Evolutionary conservation across 306 rosid genomes (phyloP).

Genomic region (Echinosophora koreensis): DNA sequence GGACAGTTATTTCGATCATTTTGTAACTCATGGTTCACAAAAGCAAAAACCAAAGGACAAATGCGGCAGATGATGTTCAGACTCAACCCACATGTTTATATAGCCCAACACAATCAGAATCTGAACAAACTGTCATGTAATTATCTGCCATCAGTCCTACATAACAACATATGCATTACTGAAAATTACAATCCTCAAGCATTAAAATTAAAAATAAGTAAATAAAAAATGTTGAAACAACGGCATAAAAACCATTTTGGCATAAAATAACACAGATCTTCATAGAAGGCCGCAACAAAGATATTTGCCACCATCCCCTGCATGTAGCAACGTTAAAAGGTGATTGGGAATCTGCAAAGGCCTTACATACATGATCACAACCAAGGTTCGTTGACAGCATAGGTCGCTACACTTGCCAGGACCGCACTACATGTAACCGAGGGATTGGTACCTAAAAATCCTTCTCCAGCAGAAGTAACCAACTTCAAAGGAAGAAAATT

Average conservation of each 20-base stretch:
- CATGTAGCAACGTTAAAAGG: no score
- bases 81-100: slow-evolving; percentile 29
- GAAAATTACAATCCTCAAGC: slow-evolving; percentile 26
- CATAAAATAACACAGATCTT: not conserved
- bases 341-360: no score
- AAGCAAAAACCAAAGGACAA: not conserved
- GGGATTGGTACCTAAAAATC: no score
- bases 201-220: not conserved
- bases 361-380: no score
- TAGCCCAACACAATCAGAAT: slow-evolving; percentile 24
- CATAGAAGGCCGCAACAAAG: no score
- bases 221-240: not conserved
- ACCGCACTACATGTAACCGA: no score
- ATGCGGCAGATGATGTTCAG: slow-evolving; percentile 40
- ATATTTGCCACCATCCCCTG: no score
- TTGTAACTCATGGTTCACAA: slow-evolving; percentile 9
- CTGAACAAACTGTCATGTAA: slow-evolving; percentile 20
- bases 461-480: no score
- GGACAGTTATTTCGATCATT: slow-evolving; percentile 13
- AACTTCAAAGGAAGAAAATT: no score
- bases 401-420: no score
- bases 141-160: slow-evolving; percentile 63
- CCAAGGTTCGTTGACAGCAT: no score
- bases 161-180: slow-evolving; percentile 16
- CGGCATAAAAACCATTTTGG: not conserved